Percentiles rank a stretch among this genome's conserved stretches.
Evolutionary conservation across 2,329 filamentous ascomycete species (phyloP).

Genomic region (Thelonectria rubi): DNA sequence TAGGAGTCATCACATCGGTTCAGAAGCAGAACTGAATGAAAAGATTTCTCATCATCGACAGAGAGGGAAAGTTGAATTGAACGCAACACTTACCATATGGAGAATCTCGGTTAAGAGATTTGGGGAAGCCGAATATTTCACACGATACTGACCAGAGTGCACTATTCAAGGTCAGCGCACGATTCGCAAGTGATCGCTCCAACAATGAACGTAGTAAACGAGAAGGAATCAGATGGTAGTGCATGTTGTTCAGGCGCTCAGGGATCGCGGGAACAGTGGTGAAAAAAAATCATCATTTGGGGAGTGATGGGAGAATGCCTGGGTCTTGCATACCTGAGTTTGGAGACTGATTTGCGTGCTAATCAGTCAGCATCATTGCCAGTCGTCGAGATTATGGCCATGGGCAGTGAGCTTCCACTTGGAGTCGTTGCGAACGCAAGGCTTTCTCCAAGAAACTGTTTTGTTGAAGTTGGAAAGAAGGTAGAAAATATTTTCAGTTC

Average conservation of each 20-base stretch:
- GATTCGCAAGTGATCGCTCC: background rate
- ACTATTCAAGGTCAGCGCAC: conserved; percentile 8
- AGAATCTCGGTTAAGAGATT: background rate
- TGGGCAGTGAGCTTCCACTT: conserved; percentile 4
- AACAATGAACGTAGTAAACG: background rate
- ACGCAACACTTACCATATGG: conserved; percentile 23
- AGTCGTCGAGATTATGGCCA: background rate
- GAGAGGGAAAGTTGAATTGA: background rate
- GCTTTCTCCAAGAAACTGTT: background rate
- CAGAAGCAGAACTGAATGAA: conserved; percentile 81
- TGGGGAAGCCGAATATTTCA: background rate
- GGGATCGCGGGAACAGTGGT: conserved; percentile 70
- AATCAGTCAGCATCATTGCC: background rate
- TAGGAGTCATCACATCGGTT: conserved; percentile 70
- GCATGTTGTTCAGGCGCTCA: conserved; percentile 75
- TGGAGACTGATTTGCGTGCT: background rate
- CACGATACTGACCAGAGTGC: background rate
- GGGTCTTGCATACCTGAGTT: conserved; percentile 37
- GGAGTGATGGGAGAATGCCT: conserved; percentile 17
- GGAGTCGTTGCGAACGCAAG: background rate
- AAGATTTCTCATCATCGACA: conserved; percentile 70
- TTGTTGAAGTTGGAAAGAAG: conserved; percentile 29
- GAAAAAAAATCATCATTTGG: conserved; percentile 62
- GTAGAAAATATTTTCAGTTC: conserved; percentile 9
- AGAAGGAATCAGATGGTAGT: conserved; percentile 73